A percentile compares a stretch with the other conserved stretches of the same genome.
These are phyloP conservation scores for Trypanosoma scelopori DNA, from an alignment of 208 protist species.

Conservation along the genomic window DNA sequence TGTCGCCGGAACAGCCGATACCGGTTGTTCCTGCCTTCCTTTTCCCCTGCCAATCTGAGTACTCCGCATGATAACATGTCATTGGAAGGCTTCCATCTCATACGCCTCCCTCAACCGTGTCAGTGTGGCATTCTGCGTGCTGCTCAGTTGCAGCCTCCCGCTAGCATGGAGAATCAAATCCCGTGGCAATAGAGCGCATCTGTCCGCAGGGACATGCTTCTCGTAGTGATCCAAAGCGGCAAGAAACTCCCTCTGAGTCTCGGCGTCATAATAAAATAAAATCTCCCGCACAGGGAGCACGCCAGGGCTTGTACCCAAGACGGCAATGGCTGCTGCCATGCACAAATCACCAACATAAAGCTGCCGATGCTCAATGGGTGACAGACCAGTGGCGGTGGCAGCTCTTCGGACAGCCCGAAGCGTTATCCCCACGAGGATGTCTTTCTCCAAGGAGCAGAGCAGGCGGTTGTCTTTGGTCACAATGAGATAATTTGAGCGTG, in stretches of 20 bases:
- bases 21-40: background rate
- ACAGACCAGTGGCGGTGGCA: slow-evolving; percentile 29
- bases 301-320: slow-evolving; percentile 75
- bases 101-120: slow-evolving; percentile 29
- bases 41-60: background rate
- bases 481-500: slow-evolving; percentile 82
- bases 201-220: background rate
- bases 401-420: slow-evolving; percentile 45
- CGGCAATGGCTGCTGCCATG: slow-evolving; percentile 44
- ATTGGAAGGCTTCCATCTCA: slow-evolving; percentile 25
- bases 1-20: background rate
- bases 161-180: slow-evolving; percentile 7
- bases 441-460: slow-evolving; percentile 58
- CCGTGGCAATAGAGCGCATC: background rate
- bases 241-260: slow-evolving; percentile 38
- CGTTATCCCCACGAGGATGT: slow-evolving; percentile 81
- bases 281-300: slow-evolving; percentile 68
- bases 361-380: slow-evolving; percentile 41
- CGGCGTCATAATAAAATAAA: slow-evolving; percentile 51
- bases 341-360: slow-evolving; percentile 62
- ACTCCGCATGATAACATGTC: background rate
- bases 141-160: slow-evolving; percentile 27
- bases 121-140: slow-evolving; percentile 19
- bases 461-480: slow-evolving; percentile 38
- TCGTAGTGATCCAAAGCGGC: slow-evolving; percentile 25